Evolutionary conservation across 768 basidiomycete species (phyloP).

Genomic region (Suillus alpinus): DNA sequence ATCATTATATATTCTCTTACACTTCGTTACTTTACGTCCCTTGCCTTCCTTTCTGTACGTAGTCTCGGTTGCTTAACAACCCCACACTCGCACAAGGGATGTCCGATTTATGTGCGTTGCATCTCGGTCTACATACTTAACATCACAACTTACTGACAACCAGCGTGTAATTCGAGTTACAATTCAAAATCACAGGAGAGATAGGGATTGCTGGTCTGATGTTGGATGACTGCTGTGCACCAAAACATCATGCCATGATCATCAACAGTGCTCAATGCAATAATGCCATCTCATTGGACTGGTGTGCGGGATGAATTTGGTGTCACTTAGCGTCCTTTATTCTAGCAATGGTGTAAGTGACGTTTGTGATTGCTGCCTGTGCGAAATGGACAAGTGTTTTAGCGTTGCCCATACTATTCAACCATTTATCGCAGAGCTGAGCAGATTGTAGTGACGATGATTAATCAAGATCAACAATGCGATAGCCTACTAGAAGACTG

Average conservation of each 20-base stretch:
- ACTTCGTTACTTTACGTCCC: background rate
- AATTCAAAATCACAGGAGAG: background rate
- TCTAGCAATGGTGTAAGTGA: background rate
- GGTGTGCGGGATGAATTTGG: background rate
- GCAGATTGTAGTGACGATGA: background rate
- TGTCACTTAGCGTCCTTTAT: background rate
- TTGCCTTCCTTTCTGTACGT: background rate
- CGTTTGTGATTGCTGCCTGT: background rate
- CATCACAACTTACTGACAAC: background rate
- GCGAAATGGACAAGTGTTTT: background rate
- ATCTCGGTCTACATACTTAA: background rate
- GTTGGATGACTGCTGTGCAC: no score
- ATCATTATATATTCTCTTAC: background rate
- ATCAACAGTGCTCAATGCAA: background rate
- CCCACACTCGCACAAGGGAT: background rate
- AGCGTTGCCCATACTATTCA: background rate
- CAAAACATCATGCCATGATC: background rate
- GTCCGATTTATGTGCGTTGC: background rate
- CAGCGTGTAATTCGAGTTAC: background rate
- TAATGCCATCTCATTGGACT: background rate
- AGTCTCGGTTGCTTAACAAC: background rate
- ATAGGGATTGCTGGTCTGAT: background rate
- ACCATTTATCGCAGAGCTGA: background rate
- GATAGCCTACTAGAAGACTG: no score
- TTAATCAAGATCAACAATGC: no score